Evolutionary conservation across 805 yeast species (phyloP).

Genomic region (Teunomyces pallodes): DNA sequence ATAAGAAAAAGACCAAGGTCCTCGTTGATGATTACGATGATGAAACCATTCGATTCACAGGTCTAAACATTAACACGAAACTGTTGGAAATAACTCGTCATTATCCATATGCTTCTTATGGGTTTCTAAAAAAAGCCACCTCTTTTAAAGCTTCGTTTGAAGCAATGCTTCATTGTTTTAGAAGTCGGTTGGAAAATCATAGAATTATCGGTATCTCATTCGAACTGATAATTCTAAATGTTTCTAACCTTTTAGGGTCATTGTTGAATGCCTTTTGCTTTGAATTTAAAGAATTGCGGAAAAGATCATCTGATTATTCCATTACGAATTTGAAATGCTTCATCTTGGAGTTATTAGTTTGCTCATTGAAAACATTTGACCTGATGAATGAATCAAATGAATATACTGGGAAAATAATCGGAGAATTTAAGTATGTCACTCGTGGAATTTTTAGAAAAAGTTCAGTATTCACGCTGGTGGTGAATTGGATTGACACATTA

Average conservation of each 20-base stretch:
- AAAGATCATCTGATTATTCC: constrained; percentile 3
- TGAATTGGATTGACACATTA: constrained; percentile 6
- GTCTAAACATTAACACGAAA: constrained; percentile 23
- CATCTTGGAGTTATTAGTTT: not conserved
- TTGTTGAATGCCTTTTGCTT: constrained; percentile 9
- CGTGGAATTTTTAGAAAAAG: not conserved
- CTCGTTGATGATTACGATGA: constrained; percentile 11
- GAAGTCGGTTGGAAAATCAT: constrained; percentile 17
- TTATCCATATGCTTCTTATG: constrained; percentile 5
- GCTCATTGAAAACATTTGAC: not conserved
- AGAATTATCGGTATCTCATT: constrained; percentile 13
- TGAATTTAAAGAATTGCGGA: constrained; percentile 6
- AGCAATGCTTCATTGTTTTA: constrained; percentile 22
- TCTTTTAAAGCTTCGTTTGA: constrained; percentile 20
- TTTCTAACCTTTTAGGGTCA: constrained; percentile 6
- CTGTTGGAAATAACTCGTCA: constrained; percentile 19
- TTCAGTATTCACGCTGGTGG: not conserved
- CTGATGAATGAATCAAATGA: constrained; percentile 1
- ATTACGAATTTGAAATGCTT: not conserved
- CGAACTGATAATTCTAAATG: constrained; percentile 12
- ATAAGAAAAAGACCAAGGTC: constrained; percentile 25
- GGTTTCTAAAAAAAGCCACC: constrained; percentile 8
- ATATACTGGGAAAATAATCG: constrained; percentile 7
- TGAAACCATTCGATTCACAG: constrained; percentile 24
- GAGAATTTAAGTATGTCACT: constrained; percentile 7